These are phyloP conservation scores for Citropsis articulata DNA, from an alignment of 345 rosid species.

Conservation along the genomic window DNA sequence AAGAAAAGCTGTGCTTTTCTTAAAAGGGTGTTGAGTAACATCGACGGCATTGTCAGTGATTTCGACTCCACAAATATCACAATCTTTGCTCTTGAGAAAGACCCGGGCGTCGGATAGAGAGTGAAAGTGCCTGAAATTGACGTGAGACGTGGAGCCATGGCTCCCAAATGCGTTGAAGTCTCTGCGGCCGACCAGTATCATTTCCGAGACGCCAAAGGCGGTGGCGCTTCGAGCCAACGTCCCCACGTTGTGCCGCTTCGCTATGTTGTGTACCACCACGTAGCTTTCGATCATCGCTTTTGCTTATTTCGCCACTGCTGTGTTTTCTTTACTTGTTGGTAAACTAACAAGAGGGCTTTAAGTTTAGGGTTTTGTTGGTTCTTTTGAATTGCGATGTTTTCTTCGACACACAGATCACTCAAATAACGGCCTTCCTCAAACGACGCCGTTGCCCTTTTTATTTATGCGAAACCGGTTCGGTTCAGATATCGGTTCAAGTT, in stretches of 20 bases:
- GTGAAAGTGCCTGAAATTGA: conserved; percentile 83
- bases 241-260: conserved; percentile 95
- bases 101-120: conserved; percentile 68
- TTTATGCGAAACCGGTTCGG: no score
- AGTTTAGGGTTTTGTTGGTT: background rate
- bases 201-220: conserved; percentile 86
- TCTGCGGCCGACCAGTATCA: conserved; percentile 85
- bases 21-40: conserved; percentile 76
- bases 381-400: no score
- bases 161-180: conserved; percentile 97
- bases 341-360: background rate
- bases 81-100: conserved; percentile 81
- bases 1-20: conserved; percentile 82
- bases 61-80: conserved; percentile 97
- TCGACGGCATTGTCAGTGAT: conserved; percentile 73
- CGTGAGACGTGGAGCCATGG: conserved; percentile 91
- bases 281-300: conserved; percentile 53
- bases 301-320: background rate
- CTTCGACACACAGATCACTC: background rate
- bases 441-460: background rate
- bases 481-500: no score
- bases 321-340: background rate
- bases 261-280: conserved; percentile 92
- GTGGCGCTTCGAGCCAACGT: conserved; percentile 92
- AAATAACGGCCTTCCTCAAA: background rate